A percentile compares a stretch with the other conserved stretches of the same genome.
These are phyloP conservation scores for Macroventuria anomochaeta DNA, from an alignment of 2,329 filamentous ascomycete genomes.

Conservation along the genomic window DNA sequence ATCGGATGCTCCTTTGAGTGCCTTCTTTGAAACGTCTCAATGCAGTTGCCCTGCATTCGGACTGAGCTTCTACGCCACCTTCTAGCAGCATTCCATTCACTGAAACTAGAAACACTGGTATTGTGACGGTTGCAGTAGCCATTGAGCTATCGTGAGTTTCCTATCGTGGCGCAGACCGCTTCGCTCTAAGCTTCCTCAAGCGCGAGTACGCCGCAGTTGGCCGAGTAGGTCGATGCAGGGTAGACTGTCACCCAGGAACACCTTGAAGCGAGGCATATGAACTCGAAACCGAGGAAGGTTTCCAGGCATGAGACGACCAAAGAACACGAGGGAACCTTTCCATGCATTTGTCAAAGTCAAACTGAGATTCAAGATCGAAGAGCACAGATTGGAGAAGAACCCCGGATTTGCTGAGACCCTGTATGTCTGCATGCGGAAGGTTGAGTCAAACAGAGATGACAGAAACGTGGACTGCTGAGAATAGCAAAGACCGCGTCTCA, in stretches of 20 bases:
- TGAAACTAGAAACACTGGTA: conserved; percentile 2
- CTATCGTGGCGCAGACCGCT: conserved; percentile 4
- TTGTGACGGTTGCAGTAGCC: conserved; percentile 8
- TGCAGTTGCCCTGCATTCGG: conserved; percentile 13
- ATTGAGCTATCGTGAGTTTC: conserved; percentile 3
- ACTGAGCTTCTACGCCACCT: conserved; percentile 18
- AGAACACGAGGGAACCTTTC: not conserved
- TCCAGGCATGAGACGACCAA: conserved; percentile 1
- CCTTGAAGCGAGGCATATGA: conserved; percentile 3
- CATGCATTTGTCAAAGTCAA: conserved; percentile 8
- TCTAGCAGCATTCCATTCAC: conserved; percentile 9
- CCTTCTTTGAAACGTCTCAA: conserved; percentile 5
- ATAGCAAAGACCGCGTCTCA: conserved; percentile 16
- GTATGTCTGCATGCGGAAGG: conserved; percentile 20
- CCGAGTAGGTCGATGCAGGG: conserved; percentile 2
- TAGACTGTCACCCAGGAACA: not conserved
- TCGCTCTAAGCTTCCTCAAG: conserved; percentile 1
- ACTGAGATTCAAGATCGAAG: conserved; percentile 1
- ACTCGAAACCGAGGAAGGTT: conserved; percentile 9
- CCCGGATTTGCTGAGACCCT: conserved; percentile 19
- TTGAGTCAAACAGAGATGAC: conserved; percentile 9
- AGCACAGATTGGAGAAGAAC: conserved; percentile 22
- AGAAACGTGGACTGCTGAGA: conserved; percentile 15
- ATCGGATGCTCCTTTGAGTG: not conserved
- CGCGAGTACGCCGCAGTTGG: conserved; percentile 1